These are phyloP conservation scores for Nigrospora sphaerica DNA, from an alignment of 2,329 filamentous ascomycete species.

Conservation along the genomic window DNA sequence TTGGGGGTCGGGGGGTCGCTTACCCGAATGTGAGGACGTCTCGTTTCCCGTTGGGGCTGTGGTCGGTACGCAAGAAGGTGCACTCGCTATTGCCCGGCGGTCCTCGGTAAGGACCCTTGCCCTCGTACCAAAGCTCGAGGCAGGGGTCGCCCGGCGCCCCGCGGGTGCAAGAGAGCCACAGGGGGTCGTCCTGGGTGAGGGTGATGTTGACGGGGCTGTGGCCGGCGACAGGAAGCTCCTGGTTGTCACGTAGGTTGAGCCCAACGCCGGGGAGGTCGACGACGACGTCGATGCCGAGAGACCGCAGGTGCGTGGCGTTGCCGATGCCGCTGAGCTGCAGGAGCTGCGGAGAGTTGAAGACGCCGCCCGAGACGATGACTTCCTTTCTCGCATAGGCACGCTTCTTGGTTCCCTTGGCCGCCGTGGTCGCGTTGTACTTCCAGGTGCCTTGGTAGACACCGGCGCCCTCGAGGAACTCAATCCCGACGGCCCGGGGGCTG, in stretches of 20 bases:
- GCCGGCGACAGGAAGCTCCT: conserved; percentile 24
- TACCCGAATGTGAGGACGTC: conserved; percentile 11
- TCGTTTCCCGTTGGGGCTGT: conserved; percentile 7
- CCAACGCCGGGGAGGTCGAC: conserved; percentile 38
- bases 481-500: conserved; percentile 7
- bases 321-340: conserved; percentile 42
- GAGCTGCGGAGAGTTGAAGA: conserved; percentile 40
- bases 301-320: conserved; percentile 26
- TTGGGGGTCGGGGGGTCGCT: not conserved
- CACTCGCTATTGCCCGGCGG: not conserved
- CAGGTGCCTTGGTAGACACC: conserved; percentile 19
- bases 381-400: conserved; percentile 25
- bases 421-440: conserved; percentile 11
- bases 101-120: not conserved
- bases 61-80: not conserved
- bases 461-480: conserved; percentile 14
- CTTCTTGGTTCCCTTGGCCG: conserved; percentile 12
- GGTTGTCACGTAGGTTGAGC: conserved; percentile 37
- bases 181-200: not conserved
- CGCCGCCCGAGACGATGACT: conserved; percentile 39
- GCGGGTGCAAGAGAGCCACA: not conserved
- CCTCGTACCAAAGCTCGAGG: not conserved
- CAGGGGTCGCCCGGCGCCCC: not conserved
- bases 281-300: conserved; percentile 33
- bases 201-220: conserved; percentile 3